Evolutionary conservation across 768 basidiomycete species (phyloP).

Genomic region (Tulasnella sp.): DNA sequence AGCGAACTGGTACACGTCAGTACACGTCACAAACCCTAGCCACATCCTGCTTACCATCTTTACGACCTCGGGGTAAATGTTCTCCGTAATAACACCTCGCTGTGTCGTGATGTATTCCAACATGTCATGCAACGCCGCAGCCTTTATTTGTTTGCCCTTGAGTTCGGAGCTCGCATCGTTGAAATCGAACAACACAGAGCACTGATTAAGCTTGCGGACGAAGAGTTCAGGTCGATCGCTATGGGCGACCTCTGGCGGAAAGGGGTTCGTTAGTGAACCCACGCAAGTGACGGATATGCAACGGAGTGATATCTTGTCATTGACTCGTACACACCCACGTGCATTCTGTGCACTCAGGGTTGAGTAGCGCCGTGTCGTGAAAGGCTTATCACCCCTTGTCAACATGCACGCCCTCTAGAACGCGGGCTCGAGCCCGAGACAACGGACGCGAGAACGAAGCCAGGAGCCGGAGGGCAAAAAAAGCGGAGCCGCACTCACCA

Average conservation of each 20-base stretch:
- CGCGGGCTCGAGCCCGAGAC: too few relatives aligned
- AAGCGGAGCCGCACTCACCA: conserved; percentile 38
- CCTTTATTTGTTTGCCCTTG: conserved; percentile 97
- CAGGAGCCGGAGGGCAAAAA: conserved; percentile 14
- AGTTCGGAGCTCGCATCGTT: conserved; percentile 94
- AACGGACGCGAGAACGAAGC: too few relatives aligned
- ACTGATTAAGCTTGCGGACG: conserved; percentile 89
- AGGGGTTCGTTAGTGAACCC: neutral
- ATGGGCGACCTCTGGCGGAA: conserved; percentile 63
- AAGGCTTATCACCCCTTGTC: too few relatives aligned
- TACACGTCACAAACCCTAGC: neutral
- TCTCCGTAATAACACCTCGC: conserved; percentile 90
- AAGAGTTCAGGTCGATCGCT: conserved; percentile 84
- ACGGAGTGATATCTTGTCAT: too few relatives aligned
- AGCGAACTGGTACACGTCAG: conserved; percentile 54
- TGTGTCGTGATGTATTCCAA: conserved; percentile 97
- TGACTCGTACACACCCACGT: too few relatives aligned
- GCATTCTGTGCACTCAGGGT: too few relatives aligned
- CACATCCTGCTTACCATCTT: conserved; percentile 60
- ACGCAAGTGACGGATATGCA: neutral
- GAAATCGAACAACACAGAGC: conserved; percentile 95
- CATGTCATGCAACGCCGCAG: conserved; percentile 95
- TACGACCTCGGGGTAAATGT: conserved; percentile 96
- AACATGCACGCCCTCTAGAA: too few relatives aligned
- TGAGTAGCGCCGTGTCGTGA: too few relatives aligned